Evolutionary conservation across 257 asterid genomes (phyloP).

Genomic region (Verbascum thapsus): DNA sequence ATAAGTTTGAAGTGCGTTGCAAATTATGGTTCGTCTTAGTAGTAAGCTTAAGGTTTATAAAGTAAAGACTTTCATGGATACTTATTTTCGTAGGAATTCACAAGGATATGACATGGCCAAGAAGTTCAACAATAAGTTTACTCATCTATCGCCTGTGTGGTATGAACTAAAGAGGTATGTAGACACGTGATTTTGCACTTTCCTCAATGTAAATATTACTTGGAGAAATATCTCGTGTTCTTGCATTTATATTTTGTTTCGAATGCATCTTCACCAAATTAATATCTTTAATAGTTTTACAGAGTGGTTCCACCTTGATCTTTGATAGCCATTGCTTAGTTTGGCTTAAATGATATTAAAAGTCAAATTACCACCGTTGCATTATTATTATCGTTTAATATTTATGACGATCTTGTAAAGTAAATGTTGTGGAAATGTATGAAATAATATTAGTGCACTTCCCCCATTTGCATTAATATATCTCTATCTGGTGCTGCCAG

Average conservation of each 20-base stretch:
- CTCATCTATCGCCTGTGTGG: constrained; percentile 97
- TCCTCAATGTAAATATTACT: constrained; percentile 6
- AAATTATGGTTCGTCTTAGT: constrained; percentile 3
- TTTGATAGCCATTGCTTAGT: constrained; percentile 12
- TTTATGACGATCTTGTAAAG: constrained; percentile 3
- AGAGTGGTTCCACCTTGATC: not conserved
- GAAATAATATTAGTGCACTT: constrained; percentile 9
- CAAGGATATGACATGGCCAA: constrained; percentile 88
- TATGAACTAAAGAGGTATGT: constrained; percentile 83
- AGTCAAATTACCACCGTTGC: constrained; percentile 5
- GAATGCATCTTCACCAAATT: not conserved
- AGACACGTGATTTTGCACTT: constrained; percentile 21
- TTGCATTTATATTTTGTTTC: constrained; percentile 17
- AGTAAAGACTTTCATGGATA: not conserved
- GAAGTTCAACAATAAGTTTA: constrained; percentile 73
- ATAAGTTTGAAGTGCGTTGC: constrained; percentile 5
- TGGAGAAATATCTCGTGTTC: not conserved
- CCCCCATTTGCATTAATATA: constrained; percentile 22
- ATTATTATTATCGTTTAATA: not conserved
- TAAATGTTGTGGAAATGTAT: not conserved
- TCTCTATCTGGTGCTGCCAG: constrained; percentile 51
- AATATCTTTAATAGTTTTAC: constrained; percentile 1
- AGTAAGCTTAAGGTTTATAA: constrained; percentile 3
- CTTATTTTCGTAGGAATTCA: constrained; percentile 68
- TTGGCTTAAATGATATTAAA: not conserved